Conservation (phyloP, 2,329 filamentous ascomycete genomes). For the Triangularia verruculosa region DNA sequence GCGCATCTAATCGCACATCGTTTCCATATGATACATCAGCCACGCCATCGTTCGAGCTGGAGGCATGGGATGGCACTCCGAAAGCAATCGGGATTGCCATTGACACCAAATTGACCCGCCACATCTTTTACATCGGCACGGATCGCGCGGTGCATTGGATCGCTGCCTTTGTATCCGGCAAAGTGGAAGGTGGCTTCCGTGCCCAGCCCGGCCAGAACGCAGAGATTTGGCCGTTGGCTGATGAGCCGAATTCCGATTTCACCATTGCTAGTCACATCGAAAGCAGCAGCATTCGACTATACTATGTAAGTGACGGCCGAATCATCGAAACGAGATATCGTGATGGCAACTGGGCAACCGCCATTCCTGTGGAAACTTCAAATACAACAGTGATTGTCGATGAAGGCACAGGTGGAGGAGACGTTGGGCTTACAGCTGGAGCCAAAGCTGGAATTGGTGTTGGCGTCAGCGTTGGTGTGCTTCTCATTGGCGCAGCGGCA, state of each 20-base stretch:
- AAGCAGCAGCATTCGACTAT: constrained; percentile 29
- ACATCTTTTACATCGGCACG: constrained; percentile 36
- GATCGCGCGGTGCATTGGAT: constrained; percentile 25
- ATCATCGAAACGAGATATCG: constrained; percentile 29
- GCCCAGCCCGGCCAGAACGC: constrained; percentile 21
- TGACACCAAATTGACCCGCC: constrained; percentile 28
- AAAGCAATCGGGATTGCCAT: constrained; percentile 29
- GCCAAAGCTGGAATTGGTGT: constrained; percentile 35
- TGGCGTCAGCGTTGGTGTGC: constrained; percentile 32
- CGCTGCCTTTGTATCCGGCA: constrained; percentile 5
- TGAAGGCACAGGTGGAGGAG: neutral
- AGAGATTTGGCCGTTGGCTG: constrained; percentile 30
- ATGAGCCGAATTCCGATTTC: constrained; percentile 27
- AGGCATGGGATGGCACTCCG: constrained; percentile 30
- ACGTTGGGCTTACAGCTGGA: constrained; percentile 28
- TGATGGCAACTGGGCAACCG: constrained; percentile 26
- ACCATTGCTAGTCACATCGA: constrained; percentile 27
- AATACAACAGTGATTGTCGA: constrained; percentile 6
- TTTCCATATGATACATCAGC: constrained; percentile 17
- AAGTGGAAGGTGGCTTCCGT: constrained; percentile 26
- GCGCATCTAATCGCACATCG: constrained; percentile 26
- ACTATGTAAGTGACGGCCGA: constrained; percentile 32
- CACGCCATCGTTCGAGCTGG: constrained; percentile 27
- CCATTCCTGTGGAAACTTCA: neutral
- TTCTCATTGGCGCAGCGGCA: constrained; percentile 15